These are phyloP conservation scores for Chaetomiaceae sp. DNA, from an alignment of 2,329 filamentous ascomycete genomes.

Conservation along the genomic window DNA sequence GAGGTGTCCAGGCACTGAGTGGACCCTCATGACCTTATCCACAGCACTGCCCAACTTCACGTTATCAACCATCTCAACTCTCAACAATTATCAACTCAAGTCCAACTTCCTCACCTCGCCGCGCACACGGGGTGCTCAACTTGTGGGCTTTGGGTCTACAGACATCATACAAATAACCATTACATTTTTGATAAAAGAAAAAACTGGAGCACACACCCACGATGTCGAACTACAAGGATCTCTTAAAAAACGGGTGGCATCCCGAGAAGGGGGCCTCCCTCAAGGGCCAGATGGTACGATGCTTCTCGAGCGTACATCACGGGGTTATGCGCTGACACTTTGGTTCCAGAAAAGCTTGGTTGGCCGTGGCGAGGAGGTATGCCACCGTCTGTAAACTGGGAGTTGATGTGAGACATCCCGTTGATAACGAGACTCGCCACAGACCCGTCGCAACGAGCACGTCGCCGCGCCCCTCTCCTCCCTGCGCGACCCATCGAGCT, in stretches of 20 bases:
- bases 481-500: conserved; percentile 70
- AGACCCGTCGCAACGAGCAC: conserved; percentile 31
- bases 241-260: conserved; percentile 50
- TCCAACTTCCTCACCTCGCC: too few species aligned
- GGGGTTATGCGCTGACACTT: neutral
- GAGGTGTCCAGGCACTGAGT: too few species aligned
- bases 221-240: conserved; percentile 33
- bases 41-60: too few species aligned
- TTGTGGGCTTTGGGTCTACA: too few species aligned
- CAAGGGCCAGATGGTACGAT: conserved; percentile 44
- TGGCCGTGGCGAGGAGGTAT: conserved; percentile 34
- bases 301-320: neutral
- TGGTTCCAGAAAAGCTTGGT: conserved; percentile 43
- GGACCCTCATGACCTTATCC: too few species aligned
- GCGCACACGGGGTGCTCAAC: too few species aligned
- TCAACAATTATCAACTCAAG: too few species aligned
- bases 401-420: neutral
- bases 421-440: neutral
- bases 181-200: neutral
- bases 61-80: too few species aligned
- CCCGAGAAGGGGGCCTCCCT: conserved; percentile 43
- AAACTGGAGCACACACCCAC: neutral
- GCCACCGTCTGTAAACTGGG: neutral
- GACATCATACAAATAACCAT: neutral
- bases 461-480: conserved; percentile 58